These are phyloP conservation scores for Umbelopsis vinacea DNA, from an alignment of 192 early-diverging fungal species.

Conservation along the genomic window DNA sequence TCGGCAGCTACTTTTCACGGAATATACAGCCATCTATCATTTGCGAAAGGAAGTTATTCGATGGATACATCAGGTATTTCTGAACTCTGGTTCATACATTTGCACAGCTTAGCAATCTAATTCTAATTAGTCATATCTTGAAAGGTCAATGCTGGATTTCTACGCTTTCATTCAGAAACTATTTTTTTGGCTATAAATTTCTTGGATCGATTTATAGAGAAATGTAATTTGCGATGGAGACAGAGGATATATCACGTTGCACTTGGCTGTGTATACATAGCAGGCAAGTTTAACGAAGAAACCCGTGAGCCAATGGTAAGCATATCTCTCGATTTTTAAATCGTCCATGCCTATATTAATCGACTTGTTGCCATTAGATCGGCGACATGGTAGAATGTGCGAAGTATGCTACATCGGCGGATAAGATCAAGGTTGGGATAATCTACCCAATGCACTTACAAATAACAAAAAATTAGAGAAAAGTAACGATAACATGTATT, in stretches of 20 bases:
- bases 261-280: conserved; percentile 25
- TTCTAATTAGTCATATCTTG: not conserved
- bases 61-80: conserved; percentile 7
- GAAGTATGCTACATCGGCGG: not conserved
- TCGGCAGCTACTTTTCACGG: not conserved
- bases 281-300: conserved; percentile 19
- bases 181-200: conserved; percentile 11
- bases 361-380: not conserved
- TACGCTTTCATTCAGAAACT: conserved; percentile 13
- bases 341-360: too few species aligned
- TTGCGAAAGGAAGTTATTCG: conserved; percentile 15
- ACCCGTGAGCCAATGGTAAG: conserved; percentile 15
- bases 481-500: not conserved
- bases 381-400: conserved; percentile 14
- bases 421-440: conserved; percentile 12
- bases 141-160: not conserved
- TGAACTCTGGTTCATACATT: not conserved
- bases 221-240: conserved; percentile 13
- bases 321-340: too few species aligned
- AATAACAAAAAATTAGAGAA: not conserved
- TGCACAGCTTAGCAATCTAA: not conserved
- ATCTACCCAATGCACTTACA: not conserved
- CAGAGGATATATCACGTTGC: conserved; percentile 23
- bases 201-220: conserved; percentile 15
- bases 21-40: conserved; percentile 9